phyloP scores from a whole-genome alignment of 305 asterid genomes.

The Solanum chacoense region DNA sequence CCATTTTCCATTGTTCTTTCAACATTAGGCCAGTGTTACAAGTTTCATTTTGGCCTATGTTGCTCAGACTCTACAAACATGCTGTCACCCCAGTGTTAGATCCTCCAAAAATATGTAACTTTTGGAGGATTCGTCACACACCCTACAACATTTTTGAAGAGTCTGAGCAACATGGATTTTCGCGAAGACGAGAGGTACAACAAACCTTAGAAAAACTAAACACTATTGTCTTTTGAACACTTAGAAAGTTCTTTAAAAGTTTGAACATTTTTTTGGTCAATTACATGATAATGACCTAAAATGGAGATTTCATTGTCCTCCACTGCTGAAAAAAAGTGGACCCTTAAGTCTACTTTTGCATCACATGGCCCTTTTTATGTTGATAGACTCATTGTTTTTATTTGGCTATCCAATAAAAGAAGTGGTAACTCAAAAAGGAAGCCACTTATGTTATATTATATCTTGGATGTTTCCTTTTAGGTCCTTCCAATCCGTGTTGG shows the following conservation, averaged over 20 bases:
- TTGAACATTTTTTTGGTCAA: neutral
- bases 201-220: neutral
- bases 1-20: neutral
- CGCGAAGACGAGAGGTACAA: neutral
- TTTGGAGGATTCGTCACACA: neutral
- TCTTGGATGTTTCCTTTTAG: neutral
- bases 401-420: neutral
- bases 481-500: neutral
- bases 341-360: neutral
- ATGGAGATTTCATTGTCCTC: neutral
- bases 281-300: conserved; percentile 3
- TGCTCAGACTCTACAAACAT: neutral
- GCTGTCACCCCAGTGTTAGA: neutral
- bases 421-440: conserved; percentile 1
- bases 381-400: conserved; percentile 8
- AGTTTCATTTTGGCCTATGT: neutral
- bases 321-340: neutral
- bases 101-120: neutral
- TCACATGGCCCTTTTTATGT: conserved; percentile 1
- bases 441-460: neutral
- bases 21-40: neutral
- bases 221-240: neutral
- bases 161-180: neutral
- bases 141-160: neutral
- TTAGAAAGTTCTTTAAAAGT: neutral